Conservation (phyloP, 2,329 filamentous ascomycete species). For the Byssothecium circinans region DNA sequence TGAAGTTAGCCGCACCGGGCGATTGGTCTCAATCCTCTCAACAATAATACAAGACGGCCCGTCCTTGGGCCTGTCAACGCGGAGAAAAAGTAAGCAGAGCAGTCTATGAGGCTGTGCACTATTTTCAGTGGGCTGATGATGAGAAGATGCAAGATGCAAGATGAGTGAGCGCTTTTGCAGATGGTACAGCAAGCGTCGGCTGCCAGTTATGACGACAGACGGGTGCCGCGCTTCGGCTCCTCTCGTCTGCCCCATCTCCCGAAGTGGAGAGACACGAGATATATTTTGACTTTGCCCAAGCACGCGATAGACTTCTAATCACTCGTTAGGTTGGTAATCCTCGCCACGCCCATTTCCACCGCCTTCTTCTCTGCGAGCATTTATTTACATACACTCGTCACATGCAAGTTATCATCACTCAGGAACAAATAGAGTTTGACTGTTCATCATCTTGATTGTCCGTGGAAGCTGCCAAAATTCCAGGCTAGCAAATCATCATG, state of each 20-base stretch:
- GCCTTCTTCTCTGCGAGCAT: no score
- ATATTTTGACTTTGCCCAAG: background rate
- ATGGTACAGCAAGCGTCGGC: no score
- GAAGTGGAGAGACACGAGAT: background rate
- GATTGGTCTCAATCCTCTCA: background rate
- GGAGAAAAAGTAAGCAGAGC: no score
- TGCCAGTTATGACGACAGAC: conserved; percentile 21
- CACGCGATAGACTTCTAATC: background rate
- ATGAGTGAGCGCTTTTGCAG: no score
- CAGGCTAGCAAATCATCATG: conserved; percentile 36
- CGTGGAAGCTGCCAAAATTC: conserved; percentile 30
- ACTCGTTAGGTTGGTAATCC: background rate
- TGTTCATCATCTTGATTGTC: conserved; percentile 12
- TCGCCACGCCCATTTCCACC: background rate
- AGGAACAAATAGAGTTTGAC: conserved; percentile 6
- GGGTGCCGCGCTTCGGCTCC: conserved; percentile 23
- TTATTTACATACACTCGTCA: no score
- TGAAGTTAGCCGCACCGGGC: conserved; percentile 20
- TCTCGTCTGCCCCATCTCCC: conserved; percentile 6
- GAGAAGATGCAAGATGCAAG: no score
- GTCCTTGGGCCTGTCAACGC: no score
- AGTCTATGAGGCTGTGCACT: no score
- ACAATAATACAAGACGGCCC: no score
- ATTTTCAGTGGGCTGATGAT: no score
- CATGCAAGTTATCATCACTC: background rate